Base-by-base conservation (phyloP, 257 asterid species). In the Solanum raphanifolium region DNA sequence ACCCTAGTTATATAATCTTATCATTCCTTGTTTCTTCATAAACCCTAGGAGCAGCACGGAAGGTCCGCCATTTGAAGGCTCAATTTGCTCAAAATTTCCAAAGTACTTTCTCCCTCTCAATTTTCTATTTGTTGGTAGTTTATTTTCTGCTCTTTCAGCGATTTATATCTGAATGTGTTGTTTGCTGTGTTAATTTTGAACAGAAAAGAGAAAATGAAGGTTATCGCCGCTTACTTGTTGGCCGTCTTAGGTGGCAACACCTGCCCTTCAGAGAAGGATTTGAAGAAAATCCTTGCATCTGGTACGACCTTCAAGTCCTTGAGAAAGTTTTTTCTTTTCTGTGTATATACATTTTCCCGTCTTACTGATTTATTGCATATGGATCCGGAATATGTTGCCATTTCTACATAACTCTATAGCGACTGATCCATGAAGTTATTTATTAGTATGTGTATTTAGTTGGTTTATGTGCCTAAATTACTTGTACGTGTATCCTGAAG, bases 171-270 rank as follows among this genome's bases (percentile, higher is more conserved):
- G 10, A 81, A 29, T 29, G 15, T 25, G 15, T 81, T 81, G 66
- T 46, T 23, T 34, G 18, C 5, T 41, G 3, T 81, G 69, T 81
- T 81, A 9, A 74, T 74, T 27, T 46, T 79, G 41, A 81, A 31
- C 41, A 48, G 85, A 48, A 9, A 81, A 81, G 66, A 92, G 94
- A 83, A 29, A 31, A 93, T 93, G 95, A 93, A 93, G 92, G 90
- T 93, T 7, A 78, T 93, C 8, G 93, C 94, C 12, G 93, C 95
- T 65, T 93, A 89, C 87, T 83, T 93, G 92, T 90, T 93, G 92
- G 94, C 93, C 25, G 92, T 90, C 23, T 92, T 93, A 92, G 95
- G 95, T 84, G 95, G 95, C 81, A 92, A 92, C 90, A 23, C 84
- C 88, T 12, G 62, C 35, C 95, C 95, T 23, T 31, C 91, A 8